These are phyloP conservation scores for Luffa aegyptiaca DNA, from an alignment of 306 rosid species.

Conservation along the genomic window DNA sequence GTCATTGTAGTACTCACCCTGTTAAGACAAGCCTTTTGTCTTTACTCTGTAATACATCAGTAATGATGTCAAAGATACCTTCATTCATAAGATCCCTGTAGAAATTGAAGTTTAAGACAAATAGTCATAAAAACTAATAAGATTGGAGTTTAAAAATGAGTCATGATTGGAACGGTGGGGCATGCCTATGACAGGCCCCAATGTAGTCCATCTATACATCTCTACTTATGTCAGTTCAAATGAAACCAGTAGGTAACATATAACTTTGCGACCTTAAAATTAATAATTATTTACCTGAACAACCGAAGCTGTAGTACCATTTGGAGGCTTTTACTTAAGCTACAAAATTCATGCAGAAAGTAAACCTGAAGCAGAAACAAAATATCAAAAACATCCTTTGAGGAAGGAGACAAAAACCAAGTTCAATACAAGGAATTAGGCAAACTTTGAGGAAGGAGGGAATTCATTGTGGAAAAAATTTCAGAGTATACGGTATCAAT, in stretches of 20 bases:
- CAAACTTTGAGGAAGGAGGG: background rate
- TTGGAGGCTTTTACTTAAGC: slow-evolving; percentile 85
- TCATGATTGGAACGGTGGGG: background rate
- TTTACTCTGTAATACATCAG: slow-evolving; percentile 66
- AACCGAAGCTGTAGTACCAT: slow-evolving; percentile 87
- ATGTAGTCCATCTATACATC: background rate
- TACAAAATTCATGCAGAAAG: slow-evolving; percentile 84
- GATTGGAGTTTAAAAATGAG: background rate
- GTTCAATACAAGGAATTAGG: background rate
- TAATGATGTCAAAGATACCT: slow-evolving; percentile 77
- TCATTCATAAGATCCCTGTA: slow-evolving; percentile 88
- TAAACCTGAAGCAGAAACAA: slow-evolving; percentile 37
- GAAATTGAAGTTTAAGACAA: slow-evolving; percentile 14
- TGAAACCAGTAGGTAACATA: background rate
- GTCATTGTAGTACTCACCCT: slow-evolving; percentile 45
- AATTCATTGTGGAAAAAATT: background rate
- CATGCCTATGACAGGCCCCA: background rate
- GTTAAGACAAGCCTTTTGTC: slow-evolving; percentile 80
- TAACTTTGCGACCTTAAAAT: background rate
- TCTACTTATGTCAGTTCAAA: background rate
- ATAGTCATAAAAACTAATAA: slow-evolving; percentile 8
- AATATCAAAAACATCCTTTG: background rate
- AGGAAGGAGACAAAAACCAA: background rate
- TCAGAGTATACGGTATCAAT: background rate
- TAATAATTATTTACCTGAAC: slow-evolving; percentile 40